Conservation (phyloP, 352 stramenopile genomes). For the Phytophthora capsici region DNA sequence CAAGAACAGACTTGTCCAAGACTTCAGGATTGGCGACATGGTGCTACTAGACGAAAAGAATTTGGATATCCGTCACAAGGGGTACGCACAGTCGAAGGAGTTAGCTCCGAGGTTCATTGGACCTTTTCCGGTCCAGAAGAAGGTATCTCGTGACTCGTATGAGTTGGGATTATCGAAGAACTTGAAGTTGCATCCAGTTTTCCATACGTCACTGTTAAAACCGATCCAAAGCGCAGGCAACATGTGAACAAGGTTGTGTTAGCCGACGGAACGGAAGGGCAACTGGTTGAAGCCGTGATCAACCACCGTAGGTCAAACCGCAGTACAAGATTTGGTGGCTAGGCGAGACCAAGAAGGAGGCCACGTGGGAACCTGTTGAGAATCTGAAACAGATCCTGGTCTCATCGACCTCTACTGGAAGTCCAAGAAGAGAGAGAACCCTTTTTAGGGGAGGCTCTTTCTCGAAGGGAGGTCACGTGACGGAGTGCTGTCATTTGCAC, state of each 20-base stretch:
- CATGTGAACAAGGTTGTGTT: neutral
- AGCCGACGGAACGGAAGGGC: conserved; percentile 8
- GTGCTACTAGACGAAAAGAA: conserved; percentile 2
- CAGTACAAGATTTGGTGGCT: conserved; percentile 30
- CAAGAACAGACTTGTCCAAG: conserved; percentile 13
- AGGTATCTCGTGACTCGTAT: too few species aligned
- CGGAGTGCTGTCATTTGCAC: too few species aligned
- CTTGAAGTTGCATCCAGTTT: conserved; percentile 8
- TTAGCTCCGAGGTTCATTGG: too few species aligned
- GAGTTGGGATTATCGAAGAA: conserved; percentile 15
- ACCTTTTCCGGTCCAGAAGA: too few species aligned
- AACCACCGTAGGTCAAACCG: conserved; percentile 8
- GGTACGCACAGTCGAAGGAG: too few species aligned
- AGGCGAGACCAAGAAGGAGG: conserved; percentile 8
- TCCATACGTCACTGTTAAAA: conserved; percentile 15
- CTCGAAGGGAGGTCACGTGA: too few species aligned
- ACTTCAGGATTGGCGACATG: neutral
- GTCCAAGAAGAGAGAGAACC: neutral
- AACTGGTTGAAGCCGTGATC: conserved; percentile 15
- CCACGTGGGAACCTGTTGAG: conserved; percentile 16
- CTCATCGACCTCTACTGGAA: conserved; percentile 14
- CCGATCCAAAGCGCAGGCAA: neutral
- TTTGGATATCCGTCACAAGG: too few species aligned
- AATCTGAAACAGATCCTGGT: too few species aligned
- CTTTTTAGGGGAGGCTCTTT: too few species aligned